Percentiles rank a stretch among this genome's conserved stretches.
These are phyloP conservation scores for Zalaria sp. DNA, from an alignment of 2,329 filamentous ascomycete species.

Conservation along the genomic window DNA sequence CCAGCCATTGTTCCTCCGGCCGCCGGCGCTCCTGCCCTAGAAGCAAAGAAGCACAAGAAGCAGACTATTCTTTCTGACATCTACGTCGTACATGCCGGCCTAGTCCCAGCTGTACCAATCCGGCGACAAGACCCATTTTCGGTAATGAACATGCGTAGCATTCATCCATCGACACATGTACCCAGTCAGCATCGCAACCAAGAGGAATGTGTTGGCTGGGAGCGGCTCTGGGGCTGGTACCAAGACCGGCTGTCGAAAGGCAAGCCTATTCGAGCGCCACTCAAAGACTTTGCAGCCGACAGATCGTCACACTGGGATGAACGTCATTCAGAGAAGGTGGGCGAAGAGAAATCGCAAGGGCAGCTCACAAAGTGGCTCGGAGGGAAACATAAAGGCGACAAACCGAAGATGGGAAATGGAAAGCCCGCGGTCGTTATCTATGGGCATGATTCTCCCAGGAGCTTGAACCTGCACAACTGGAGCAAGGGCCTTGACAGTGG, in stretches of 20 bases:
- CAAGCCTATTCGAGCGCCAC: neutral
- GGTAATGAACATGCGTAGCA: slow-evolving; percentile 84
- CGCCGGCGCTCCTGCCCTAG: neutral
- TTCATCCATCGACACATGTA: slow-evolving; percentile 48
- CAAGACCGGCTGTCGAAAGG: slow-evolving; percentile 1
- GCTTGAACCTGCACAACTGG: slow-evolving; percentile 53
- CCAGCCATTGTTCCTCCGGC: slow-evolving; percentile 7
- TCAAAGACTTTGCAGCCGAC: neutral
- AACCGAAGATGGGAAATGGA: slow-evolving; percentile 5
- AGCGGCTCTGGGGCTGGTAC: slow-evolving; percentile 29
- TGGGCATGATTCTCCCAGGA: slow-evolving; percentile 66
- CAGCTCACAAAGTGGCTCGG: neutral
- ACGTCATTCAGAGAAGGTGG: neutral
- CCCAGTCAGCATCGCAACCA: slow-evolving; percentile 40
- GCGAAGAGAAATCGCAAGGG: neutral
- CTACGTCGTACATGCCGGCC: slow-evolving; percentile 70
- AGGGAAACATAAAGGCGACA: neutral
- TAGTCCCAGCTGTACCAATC: slow-evolving; percentile 61
- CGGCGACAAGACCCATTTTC: slow-evolving; percentile 61
- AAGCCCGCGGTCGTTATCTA: slow-evolving; percentile 57
- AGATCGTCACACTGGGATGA: neutral
- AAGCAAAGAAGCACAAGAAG: slow-evolving; percentile 1
- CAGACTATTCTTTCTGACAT: slow-evolving; percentile 23
- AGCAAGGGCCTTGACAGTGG: slow-evolving; percentile 76
- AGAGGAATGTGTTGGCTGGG: slow-evolving; percentile 41